Percentiles rank a stretch among this genome's conserved stretches.
Conservation (phyloP, 2,329 filamentous ascomycete genomes). For the Pseudopithomyces maydicus region DNA sequence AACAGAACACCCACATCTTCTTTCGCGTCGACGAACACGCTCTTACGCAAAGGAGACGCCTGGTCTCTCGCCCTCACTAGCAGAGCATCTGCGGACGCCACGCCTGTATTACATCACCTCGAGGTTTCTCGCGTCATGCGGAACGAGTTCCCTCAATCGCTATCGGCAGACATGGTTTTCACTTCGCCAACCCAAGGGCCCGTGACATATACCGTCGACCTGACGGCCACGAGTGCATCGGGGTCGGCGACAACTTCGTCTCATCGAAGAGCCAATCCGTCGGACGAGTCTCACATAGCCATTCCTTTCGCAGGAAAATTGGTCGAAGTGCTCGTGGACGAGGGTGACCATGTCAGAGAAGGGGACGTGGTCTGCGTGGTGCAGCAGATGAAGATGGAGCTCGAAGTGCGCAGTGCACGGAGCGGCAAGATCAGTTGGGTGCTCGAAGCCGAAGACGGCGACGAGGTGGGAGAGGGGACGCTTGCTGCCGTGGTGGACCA, state of each 20-base stretch:
- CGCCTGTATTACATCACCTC: constrained; percentile 55
- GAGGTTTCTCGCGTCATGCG: constrained; percentile 59
- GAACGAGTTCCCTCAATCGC: constrained; percentile 64
- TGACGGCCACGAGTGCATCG: constrained; percentile 50
- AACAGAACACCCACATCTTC: constrained; percentile 5
- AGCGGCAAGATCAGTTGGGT: constrained; percentile 58
- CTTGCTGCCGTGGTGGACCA: constrained; percentile 56
- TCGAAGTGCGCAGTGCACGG: constrained; percentile 61
- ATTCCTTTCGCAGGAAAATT: constrained; percentile 65
- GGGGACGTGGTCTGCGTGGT: constrained; percentile 64
- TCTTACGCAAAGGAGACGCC: constrained; percentile 64
- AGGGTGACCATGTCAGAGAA: constrained; percentile 58
- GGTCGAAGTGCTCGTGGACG: constrained; percentile 62
- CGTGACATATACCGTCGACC: constrained; percentile 53
- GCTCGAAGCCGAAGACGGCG: constrained; percentile 58
- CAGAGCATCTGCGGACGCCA: constrained; percentile 5
- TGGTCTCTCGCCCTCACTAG: constrained; percentile 58
- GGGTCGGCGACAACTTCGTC: constrained; percentile 46
- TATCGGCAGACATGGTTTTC: constrained; percentile 56
- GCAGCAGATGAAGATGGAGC: constrained; percentile 72
- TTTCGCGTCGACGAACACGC: constrained; percentile 39
- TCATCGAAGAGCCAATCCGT: constrained; percentile 57
- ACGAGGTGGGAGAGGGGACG: constrained; percentile 62
- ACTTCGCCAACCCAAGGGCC: constrained; percentile 43
- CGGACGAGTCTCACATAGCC: constrained; percentile 58